Base-by-base conservation (phyloP, 2,329 filamentous ascomycete genomes). In the Trichoderma semiorbis region DNA sequence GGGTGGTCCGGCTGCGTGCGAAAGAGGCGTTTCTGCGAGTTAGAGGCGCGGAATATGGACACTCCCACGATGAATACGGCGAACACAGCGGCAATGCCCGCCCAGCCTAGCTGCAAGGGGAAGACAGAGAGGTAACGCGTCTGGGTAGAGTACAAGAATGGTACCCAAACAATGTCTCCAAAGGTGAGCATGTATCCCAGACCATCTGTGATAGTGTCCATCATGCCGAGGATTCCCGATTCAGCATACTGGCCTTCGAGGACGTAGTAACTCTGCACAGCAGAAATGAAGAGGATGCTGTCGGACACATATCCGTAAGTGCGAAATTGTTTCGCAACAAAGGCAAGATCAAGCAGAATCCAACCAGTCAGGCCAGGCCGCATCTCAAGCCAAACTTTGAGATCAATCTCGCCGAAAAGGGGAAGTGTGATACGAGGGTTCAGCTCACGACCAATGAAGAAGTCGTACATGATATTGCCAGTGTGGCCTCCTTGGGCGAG, bases 1-100 rank as follows among this genome's bases (percentile, higher is more conserved):
- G 93, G 92, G 78, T 97, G 91, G 32, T 91, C 85, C 16, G 94
- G 95, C 79, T 97, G 89, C 24, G 89, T 95, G 71, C 95, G 91
- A 89, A 98, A 98, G n/a, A 88, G 87, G 81, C 96, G 95, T 88
- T 97, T 98, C 83, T 97, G 91, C 79, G 90, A 92, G 85, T 98
- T 98, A 78, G 93, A 89, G 14, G 91, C 85, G 72, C 95, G 93
- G 90, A 98, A 98, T 78, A 97, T 94, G 79, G 89, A 91, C 80
- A 95, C 93, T 7, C 93, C 94, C 1, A 87, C 78, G 0, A 85
- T 85, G 61, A 95, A 90, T 7, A 95, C 85, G 3, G 85, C 84
- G 24, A 91, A 81, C 14, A 97, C 90, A 10, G 85, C 86, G 0
- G 86, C 81, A 14, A 93, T 84, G 10, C 92, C 92, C 7, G 83